phyloP scores from a whole-genome alignment of 495 filamentous ascomycete genomes.

The Thermothielavioides terrestris region DNA sequence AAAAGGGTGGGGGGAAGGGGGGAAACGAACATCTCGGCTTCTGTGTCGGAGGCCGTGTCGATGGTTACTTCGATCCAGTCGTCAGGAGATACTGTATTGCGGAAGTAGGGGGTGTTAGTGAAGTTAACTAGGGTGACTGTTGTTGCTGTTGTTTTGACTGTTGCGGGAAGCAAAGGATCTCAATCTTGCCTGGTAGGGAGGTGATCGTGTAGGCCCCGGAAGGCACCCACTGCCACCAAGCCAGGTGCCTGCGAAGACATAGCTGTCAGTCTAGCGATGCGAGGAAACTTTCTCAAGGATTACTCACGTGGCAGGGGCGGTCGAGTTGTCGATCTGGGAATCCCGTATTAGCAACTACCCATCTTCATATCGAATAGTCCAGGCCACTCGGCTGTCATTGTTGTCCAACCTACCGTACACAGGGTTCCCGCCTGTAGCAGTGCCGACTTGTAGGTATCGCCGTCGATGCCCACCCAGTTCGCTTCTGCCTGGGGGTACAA shows the following conservation, averaged over 20 bases:
- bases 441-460: conserved; percentile 13
- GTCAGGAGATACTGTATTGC: conserved; percentile 11
- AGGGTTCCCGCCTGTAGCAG: conserved; percentile 25
- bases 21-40: conserved; percentile 14
- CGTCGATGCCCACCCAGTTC: conserved; percentile 27
- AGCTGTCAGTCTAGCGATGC: background rate
- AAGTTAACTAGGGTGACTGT: no score
- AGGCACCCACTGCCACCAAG: conserved; percentile 28
- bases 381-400: no score
- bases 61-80: conserved; percentile 26
- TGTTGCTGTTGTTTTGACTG: no score
- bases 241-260: conserved; percentile 11
- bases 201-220: conserved; percentile 14
- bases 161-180: background rate
- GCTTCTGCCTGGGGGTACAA: conserved; percentile 23
- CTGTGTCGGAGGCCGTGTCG: conserved; percentile 19
- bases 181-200: conserved; percentile 16
- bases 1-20: background rate
- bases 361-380: no score
- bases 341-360: background rate
- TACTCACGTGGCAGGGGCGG: conserved; percentile 12
- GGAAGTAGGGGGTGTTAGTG: background rate
- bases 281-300: background rate
- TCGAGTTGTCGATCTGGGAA: conserved; percentile 18
- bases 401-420: conserved; percentile 17